Evolutionary conservation across 352 stramenopile species (phyloP).

Genomic region (Pythium folliculosum): DNA sequence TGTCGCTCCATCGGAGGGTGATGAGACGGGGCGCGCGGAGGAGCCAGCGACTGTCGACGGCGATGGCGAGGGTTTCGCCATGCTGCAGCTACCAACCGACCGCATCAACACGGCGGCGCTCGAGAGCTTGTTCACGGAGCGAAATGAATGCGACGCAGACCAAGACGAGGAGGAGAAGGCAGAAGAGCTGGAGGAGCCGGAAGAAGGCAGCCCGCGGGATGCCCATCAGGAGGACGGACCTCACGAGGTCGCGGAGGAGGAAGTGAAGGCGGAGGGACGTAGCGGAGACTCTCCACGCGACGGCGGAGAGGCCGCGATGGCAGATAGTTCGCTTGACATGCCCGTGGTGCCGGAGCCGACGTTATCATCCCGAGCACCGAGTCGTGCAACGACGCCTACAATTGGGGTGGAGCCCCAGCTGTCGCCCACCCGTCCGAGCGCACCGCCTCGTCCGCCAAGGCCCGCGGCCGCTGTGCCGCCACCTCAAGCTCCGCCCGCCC

Average conservation of each 20-base stretch:
- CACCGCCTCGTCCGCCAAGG: slow-evolving; percentile 12
- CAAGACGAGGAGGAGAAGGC: neutral
- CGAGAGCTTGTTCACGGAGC: slow-evolving; percentile 29
- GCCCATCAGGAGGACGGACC: neutral
- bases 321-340: neutral
- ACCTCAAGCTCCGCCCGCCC: neutral
- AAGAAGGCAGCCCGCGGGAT: neutral
- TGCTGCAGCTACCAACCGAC: slow-evolving; percentile 4
- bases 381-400: neutral
- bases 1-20: no score
- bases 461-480: neutral
- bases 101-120: slow-evolving; percentile 17
- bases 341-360: no score
- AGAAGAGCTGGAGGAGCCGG: neutral
- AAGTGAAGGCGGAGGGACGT: no score
- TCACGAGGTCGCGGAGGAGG: no score
- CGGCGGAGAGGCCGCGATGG: no score
- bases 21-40: neutral
- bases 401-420: neutral
- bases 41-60: neutral
- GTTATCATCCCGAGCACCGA: neutral
- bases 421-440: slow-evolving; percentile 5
- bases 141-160: slow-evolving; percentile 7
- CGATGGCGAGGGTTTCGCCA: no score
- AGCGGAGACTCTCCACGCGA: no score